Base-by-base conservation (phyloP, 148 eudicot species). In the Dysphania ambrosioides region DNA sequence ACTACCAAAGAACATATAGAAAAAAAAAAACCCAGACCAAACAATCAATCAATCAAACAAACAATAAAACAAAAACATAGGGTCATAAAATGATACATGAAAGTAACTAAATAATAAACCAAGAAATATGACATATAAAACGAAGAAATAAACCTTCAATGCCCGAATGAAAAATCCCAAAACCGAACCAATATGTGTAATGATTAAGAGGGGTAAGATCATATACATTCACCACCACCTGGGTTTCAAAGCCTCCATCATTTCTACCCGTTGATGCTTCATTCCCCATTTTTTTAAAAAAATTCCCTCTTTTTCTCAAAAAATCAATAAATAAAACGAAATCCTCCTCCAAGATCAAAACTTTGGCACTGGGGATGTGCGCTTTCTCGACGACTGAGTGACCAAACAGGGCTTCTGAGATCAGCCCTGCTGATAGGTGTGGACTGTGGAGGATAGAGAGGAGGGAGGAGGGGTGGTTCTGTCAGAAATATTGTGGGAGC, bases 161-260 rank as follows among this genome's bases (percentile, higher is more conserved):
- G 77, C 92, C 97, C 2, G 97, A 88, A 87, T 91, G 93, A 76
- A 91, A 91, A 66, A 91, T 86, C 19, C 97, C 97, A 55, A 91
- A 82, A 64, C 97, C 94, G 63, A 91, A 84, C 90, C 93, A 91
- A 30, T 80, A 78, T 59, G 86, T 85, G 86, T 91, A 91, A 38
- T 85, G 71, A 76, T 91, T 91, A 47, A 85, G 63, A 76, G 96
- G 96, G 68, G 92, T 88, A 24, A 90, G 86, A 34, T 90, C 96
- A 77, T 90, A 90, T 31, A 90, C 84, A 79, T 90, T 90, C 79
- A 90, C 75, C 36, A 85, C 71, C 61, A 88, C 96, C 74, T 82
- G 86, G 66, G 92, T 85, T 29, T 82, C 85, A 10, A n/a, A 4
- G 74, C n/a, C 74, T 51, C 60, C 84, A 73, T 61, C 73, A 65